Evolutionary conservation across 2,329 filamentous ascomycete species (phyloP).

Genomic region (Capronia epimyces): DNA sequence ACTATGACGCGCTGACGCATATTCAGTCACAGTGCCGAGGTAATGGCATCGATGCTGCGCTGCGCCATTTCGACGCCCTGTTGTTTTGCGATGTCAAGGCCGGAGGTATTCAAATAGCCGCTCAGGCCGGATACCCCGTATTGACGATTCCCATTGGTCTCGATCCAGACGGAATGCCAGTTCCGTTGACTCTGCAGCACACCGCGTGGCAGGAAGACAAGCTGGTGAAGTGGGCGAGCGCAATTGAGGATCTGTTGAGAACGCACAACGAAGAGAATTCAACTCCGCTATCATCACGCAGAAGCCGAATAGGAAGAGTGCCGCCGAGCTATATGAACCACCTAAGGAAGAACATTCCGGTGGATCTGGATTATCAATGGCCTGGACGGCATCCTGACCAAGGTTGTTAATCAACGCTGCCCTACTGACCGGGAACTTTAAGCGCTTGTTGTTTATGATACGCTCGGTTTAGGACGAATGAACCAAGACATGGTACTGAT

Average conservation of each 20-base stretch:
- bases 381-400: constrained; percentile 15
- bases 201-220: constrained; percentile 31
- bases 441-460: too few species aligned
- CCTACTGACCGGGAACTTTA: too few species aligned
- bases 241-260: constrained; percentile 32
- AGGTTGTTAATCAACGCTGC: too few species aligned
- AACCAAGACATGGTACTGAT: too few species aligned
- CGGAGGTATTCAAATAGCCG: constrained; percentile 33
- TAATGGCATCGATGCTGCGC: constrained; percentile 32
- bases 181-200: constrained; percentile 31
- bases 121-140: constrained; percentile 34
- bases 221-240: constrained; percentile 33
- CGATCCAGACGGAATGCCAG: constrained; percentile 28
- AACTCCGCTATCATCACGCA: constrained; percentile 1
- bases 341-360: constrained; percentile 31
- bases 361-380: constrained; percentile 22
- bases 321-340: constrained; percentile 28
- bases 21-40: constrained; percentile 30
- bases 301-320: constrained; percentile 17
- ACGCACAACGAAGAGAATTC: constrained; percentile 1
- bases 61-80: constrained; percentile 30
- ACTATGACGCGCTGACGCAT: constrained; percentile 29
- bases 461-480: too few species aligned
- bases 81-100: constrained; percentile 32
- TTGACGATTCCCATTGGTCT: constrained; percentile 32